phyloP scores from a whole-genome alignment of 805 yeast species.

The Zygoascus flipseniorum region DNA sequence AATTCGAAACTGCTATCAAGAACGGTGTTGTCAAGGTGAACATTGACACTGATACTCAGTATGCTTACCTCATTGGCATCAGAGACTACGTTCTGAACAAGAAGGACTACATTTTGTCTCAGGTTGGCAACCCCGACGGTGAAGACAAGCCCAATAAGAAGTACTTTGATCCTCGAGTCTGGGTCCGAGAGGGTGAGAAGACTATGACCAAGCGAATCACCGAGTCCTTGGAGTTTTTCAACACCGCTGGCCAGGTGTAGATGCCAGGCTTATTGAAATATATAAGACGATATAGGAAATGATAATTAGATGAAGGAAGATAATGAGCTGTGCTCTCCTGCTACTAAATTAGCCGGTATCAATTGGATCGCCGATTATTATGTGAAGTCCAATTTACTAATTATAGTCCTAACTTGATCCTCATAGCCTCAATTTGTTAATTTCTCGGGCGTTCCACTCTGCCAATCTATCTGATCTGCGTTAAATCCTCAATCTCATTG shows the following conservation, averaged over 20 bases:
- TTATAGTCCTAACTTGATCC: too few species aligned
- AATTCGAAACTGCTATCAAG: conserved; percentile 83
- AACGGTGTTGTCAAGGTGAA: conserved; percentile 98
- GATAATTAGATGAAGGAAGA: too few species aligned
- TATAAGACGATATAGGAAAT: too few species aligned
- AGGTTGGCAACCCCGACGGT: conserved; percentile 99
- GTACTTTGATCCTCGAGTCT: conserved; percentile 99
- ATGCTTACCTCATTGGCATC: conserved; percentile 93
- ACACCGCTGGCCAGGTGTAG: conserved; percentile 26
- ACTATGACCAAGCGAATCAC: conserved; percentile 84
- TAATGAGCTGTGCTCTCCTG: too few species aligned
- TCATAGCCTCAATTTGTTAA: too few species aligned
- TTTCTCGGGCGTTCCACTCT: too few species aligned
- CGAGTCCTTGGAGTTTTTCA: conserved; percentile 81
- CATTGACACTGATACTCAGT: conserved; percentile 98
- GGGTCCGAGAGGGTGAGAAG: conserved; percentile 99
- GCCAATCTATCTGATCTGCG: too few species aligned
- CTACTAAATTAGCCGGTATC: too few species aligned
- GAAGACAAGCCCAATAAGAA: conserved; percentile 99
- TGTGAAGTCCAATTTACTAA: neutral
- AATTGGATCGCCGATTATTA: neutral
- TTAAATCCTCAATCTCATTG: too few species aligned
- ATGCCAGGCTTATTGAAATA: too few species aligned
- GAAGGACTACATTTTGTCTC: conserved; percentile 85
- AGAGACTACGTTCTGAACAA: conserved; percentile 93